A percentile compares a stretch with the other conserved stretches of the same genome.
Evolutionary conservation across 345 rosid genomes (phyloP).

Genomic region (Balakata baccata): DNA sequence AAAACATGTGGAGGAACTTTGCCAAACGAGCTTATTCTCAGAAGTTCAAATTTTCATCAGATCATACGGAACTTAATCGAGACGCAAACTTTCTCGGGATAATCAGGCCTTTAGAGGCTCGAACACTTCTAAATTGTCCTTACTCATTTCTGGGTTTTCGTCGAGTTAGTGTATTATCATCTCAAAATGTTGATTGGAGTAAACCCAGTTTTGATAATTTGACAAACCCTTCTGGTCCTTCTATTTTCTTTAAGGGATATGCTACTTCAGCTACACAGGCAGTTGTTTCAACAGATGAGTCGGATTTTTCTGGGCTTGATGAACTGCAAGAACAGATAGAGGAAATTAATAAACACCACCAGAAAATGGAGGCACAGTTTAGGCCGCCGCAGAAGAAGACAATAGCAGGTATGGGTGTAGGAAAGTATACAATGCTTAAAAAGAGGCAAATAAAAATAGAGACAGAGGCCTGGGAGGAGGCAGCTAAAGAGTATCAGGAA

Average conservation of each 20-base stretch:
- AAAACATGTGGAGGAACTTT: constrained; percentile 73
- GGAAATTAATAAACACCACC: constrained; percentile 41
- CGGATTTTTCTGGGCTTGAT: constrained; percentile 67
- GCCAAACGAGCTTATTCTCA: constrained; percentile 41
- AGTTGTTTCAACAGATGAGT: constrained; percentile 57
- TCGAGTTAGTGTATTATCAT: constrained; percentile 15
- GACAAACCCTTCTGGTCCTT: constrained; percentile 14
- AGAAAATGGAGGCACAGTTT: constrained; percentile 25
- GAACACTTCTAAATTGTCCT: constrained; percentile 7
- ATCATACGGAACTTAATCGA: constrained; percentile 3
- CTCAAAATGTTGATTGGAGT: constrained; percentile 25
- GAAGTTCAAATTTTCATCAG: constrained; percentile 35
- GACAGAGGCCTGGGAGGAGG: constrained; percentile 92
- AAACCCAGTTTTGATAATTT: constrained; percentile 17
- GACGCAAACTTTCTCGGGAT: constrained; percentile 3
- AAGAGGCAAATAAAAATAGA: constrained; percentile 74
- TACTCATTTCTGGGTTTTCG: constrained; percentile 17
- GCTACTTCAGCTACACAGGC: constrained; percentile 61
- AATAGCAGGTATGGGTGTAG: constrained; percentile 52
- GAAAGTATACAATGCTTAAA: constrained; percentile 48
- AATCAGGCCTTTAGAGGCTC: constrained; percentile 16
- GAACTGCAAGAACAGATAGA: constrained; percentile 55
- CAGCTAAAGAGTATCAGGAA: constrained; percentile 83
- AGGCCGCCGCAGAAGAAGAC: constrained; percentile 39
- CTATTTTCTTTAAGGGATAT: constrained; percentile 31